Percentiles rank a stretch among this genome's conserved stretches.
Evolutionary conservation across 2,329 filamentous ascomycete genomes (phyloP).

Genomic region (Dothiorella sarmentorum): DNA sequence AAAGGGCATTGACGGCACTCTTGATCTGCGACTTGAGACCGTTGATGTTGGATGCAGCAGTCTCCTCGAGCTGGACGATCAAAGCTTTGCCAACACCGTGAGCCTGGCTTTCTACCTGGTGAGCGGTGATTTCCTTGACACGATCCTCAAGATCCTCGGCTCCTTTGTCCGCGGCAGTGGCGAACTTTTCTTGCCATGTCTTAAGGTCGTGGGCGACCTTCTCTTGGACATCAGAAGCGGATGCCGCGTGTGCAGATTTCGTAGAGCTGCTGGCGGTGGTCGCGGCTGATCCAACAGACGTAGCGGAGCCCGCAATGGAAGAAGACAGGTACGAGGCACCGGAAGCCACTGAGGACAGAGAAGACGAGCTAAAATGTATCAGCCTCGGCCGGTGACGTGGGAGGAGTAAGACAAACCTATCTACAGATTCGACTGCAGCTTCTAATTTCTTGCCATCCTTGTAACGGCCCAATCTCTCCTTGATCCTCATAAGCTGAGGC

Average conservation of each 20-base stretch:
- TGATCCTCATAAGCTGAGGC: conserved; percentile 89
- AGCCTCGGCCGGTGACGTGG: conserved; percentile 1
- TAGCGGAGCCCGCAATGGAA: conserved; percentile 26
- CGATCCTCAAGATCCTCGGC: conserved; percentile 63
- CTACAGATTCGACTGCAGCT: conserved; percentile 55
- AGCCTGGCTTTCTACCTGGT: conserved; percentile 65
- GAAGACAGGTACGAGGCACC: conserved; percentile 6
- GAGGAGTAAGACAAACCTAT: conserved; percentile 26
- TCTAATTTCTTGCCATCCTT: conserved; percentile 62
- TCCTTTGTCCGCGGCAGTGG: conserved; percentile 79
- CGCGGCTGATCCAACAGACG: conserved; percentile 22
- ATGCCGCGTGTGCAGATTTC: conserved; percentile 24
- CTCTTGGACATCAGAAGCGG: conserved; percentile 52
- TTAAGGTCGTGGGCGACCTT: conserved; percentile 73
- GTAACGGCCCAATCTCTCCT: conserved; percentile 79
- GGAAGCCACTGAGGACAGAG: conserved; percentile 23
- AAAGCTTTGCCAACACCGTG: conserved; percentile 63
- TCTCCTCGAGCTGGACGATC: conserved; percentile 64
- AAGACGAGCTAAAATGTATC: conserved; percentile 22
- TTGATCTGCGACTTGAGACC: conserved; percentile 66
- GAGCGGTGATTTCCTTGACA: conserved; percentile 68
- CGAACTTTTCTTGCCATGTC: conserved; percentile 85
- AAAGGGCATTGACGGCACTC: conserved; percentile 51
- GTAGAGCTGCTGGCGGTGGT: conserved; percentile 27
- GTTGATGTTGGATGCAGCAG: conserved; percentile 60